Base-by-base conservation (phyloP, 2,329 filamentous ascomycete species). In the Aspergillus uvarum region DNA sequence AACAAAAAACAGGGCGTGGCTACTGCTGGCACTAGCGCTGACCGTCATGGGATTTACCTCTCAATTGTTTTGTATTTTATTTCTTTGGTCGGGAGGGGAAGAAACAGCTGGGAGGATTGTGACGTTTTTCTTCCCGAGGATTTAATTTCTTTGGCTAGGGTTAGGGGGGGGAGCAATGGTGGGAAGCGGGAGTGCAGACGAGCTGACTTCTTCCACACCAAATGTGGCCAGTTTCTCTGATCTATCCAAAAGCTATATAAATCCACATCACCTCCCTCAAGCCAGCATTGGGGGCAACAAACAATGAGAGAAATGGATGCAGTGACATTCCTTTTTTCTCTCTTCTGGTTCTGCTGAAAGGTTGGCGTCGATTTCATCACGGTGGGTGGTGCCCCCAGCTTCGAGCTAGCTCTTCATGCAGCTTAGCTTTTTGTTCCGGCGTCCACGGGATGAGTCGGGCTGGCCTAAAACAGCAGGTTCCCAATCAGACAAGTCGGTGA, bases 161-260 rank as follows among this genome's bases (percentile, higher is more conserved):
- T 35, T 38, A 19, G 31, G 49, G n/a, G 22, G 10, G 16, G 38
- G 16, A n/a, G 8, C 11, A 12, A 16, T 12, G 32, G 32, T 35
- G 38, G 38, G 16, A 19, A 44, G 38, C 38, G 38, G n/a, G n/a
- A 44, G 38, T 16, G 14, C 14, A 19, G 14, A 16, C 38, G 47
- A 24, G 54, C 50, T 56, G 54, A 38, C 19, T 52, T 38, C 53
- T 31, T 44, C n/a, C 44, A 51, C 55, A 44, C 51, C 53, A 22
- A 51, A 47, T 38, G 50, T 42, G 53, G 26, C n/a, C 53, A 51
- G 53, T 59, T 61, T 48, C 51, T 61, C 56, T 61, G 56, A 61
- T 61, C 22, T 61, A 61, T 61, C 55, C 56, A 59, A 59, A 59
- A 59, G 51, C 19, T 55, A 55, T 55, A 55, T 55, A 55, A 55